phyloP scores from a whole-genome alignment of 176 grass and related monocot species.

The Cocos nucifera region DNA sequence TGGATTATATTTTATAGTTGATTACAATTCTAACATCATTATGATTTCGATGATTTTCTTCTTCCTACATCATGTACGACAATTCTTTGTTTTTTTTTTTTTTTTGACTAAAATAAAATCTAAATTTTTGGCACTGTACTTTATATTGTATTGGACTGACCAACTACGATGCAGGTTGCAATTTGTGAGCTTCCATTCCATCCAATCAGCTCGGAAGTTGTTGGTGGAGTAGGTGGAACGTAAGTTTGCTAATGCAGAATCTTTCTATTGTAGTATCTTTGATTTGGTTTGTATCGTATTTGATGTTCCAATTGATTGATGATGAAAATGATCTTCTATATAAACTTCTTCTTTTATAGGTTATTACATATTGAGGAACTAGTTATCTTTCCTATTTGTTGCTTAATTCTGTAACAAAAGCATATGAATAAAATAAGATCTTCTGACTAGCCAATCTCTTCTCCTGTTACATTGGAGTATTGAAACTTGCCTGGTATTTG shows the following conservation, averaged over 20 bases:
- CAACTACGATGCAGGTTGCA: conserved; percentile 41
- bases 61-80: too few species aligned
- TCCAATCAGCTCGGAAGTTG: conserved; percentile 77
- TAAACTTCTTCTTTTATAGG: not conserved
- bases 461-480: not conserved
- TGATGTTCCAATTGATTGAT: not conserved
- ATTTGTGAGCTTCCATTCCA: conserved; percentile 97
- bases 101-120: not conserved
- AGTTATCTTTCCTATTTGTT: too few species aligned
- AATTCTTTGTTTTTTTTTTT: not conserved
- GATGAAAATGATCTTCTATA: not conserved
- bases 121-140: not conserved
- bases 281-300: not conserved
- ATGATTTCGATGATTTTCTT: too few species aligned
- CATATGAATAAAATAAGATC: too few species aligned
- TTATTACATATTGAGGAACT: not conserved
- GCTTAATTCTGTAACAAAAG: too few species aligned
- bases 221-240: conserved; percentile 85
- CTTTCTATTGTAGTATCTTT: not conserved
- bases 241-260: conserved; percentile 25
- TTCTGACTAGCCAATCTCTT: not conserved
- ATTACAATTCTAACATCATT: too few species aligned
- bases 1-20: too few species aligned
- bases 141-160: not conserved
- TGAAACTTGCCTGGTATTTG: not conserved